Base-by-base conservation (phyloP, 2,329 filamentous ascomycete species). In the Podosphaera xanthii region DNA sequence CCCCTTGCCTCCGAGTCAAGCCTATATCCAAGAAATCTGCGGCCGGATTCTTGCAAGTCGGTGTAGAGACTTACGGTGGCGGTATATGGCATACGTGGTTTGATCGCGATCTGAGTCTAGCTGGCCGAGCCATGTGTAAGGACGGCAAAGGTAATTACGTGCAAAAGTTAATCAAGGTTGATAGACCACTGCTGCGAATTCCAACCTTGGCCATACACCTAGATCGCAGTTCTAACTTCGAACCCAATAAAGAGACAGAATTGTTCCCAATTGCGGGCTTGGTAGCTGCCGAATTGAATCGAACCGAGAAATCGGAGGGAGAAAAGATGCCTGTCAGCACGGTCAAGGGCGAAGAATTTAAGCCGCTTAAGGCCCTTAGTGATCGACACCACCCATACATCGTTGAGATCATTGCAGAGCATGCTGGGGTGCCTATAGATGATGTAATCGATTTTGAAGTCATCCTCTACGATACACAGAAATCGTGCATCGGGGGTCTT, bases 1-100 rank as follows among this genome's bases (percentile, higher is more conserved):
- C 90, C 9, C 89, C 88, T 4, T 90, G 86, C 65, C 79, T 98
- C 57, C 84, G 91, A 61, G 76, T 98, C 70, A 98, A 98, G 76
- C 92, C 92, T 10, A 84, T 95, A 49, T 94, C 87, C 69, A 95
- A 91, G 73, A 92, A 91, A 74, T 79, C 80, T 67, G 82, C 80
- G 59, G 85, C 86, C 63, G 91, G 91, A 10, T 98, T 92, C 71
- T 73, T 96, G 63, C 92, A 98, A 72, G 83, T 98, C 60, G 92
- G 90, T 58, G 91, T 96, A 58, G 92, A 98, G 76, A 91, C 88
- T 1, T 98, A 98, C 69, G 92, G 92, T 58, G 92, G 92, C 62
- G 92, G 92, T 59, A 83, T 97, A 67, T 97, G 91, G 91, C 90
- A 96, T 72, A 94, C 87, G 54, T 98, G 86, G 92, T 98, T 98